Base-by-base conservation (phyloP, 106 monocot species). In the Allium cepa region DNA sequence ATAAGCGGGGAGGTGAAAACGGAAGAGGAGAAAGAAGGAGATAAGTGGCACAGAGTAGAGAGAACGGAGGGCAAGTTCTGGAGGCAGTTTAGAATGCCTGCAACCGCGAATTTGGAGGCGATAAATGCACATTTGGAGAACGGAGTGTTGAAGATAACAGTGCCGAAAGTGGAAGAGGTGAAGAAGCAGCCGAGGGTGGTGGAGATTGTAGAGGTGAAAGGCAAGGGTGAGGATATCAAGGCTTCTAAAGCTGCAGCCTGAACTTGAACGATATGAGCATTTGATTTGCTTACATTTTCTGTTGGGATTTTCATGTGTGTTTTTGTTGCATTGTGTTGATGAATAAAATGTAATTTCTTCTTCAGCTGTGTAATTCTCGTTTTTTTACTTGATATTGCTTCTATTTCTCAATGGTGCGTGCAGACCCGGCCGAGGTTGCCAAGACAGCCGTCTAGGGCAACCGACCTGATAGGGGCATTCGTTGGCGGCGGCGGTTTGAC, bases 41-140 rank as follows among this genome's bases (percentile, higher is more conserved):
- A 78, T 63, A 76, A 70, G 69, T 79, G 83, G 79, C 79, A 79
- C 68, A 53, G 83, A 5, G 71, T 79, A 1, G 83, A 79, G 72
- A 67, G 83, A 53, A 72, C 69, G 0, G 12, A 69, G 12, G 83
- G 83, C 74, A 75, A 22, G 75, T 83, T 83, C 75, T 83, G 83
- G 83, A 64, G 83, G 65, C 83, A 72, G 67, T 83, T 83, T 75
- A 62, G 78, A 71, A 61, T 83, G 61, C 83, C 83, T 11, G 51
- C 63, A 49, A 72, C 53, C 71, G 66, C 68, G n/a, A 71, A 83
- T 62, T 53, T 83, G 71, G 75, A 75, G 8, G 45, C 17, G 52
- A 51, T 83, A 15, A 60, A 68, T 8, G 83, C 83, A 2, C 75
- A 72, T 47, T 57, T 83, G 11, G 83, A 83, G 57, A 36, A 72